Conservation (phyloP, 176 grass and related monocot genomes). For the Raddia guianensis region DNA sequence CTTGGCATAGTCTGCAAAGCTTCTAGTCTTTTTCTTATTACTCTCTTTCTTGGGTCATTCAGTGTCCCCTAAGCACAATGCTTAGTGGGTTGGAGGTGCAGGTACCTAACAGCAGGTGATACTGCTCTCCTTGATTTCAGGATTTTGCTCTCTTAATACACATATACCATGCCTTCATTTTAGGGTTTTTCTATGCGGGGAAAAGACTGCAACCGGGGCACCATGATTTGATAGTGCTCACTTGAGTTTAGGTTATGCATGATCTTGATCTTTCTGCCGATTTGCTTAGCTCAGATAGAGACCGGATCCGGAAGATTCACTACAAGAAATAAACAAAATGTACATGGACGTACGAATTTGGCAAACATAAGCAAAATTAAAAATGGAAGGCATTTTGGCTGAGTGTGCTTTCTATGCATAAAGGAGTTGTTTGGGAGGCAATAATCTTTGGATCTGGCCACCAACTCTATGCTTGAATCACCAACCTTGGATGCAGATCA, state of each 20-base stretch:
- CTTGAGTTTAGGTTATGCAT: conserved; percentile 14
- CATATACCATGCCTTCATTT: conserved; percentile 51
- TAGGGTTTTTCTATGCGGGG: conserved; percentile 31
- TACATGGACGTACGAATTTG: neutral
- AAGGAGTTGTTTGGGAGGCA: conserved; percentile 21
- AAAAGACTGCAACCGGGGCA: conserved; percentile 28
- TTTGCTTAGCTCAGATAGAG: conserved; percentile 28
- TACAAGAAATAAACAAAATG: neutral
- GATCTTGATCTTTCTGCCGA: conserved; percentile 21
- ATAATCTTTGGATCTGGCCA: conserved; percentile 26
- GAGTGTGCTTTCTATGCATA: neutral
- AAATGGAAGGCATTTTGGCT: conserved; percentile 25
- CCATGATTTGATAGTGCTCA: conserved; percentile 22
- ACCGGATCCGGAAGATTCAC: conserved; percentile 8
- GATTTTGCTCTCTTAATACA: conserved; percentile 56
- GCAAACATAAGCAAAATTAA: conserved; percentile 1
- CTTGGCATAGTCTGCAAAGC: neutral
- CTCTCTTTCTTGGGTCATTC: conserved; percentile 49
- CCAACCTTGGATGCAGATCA: conserved; percentile 31
- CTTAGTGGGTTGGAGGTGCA: conserved; percentile 36
- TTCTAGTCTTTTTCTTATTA: neutral
- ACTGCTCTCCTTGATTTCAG: conserved; percentile 58
- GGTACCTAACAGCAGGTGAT: conserved; percentile 26
- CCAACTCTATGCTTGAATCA: conserved; percentile 32
- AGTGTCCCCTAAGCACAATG: conserved; percentile 46